Conservation (phyloP, 1,284 basidiomycete species). For the Salmacisia buchloeana region DNA sequence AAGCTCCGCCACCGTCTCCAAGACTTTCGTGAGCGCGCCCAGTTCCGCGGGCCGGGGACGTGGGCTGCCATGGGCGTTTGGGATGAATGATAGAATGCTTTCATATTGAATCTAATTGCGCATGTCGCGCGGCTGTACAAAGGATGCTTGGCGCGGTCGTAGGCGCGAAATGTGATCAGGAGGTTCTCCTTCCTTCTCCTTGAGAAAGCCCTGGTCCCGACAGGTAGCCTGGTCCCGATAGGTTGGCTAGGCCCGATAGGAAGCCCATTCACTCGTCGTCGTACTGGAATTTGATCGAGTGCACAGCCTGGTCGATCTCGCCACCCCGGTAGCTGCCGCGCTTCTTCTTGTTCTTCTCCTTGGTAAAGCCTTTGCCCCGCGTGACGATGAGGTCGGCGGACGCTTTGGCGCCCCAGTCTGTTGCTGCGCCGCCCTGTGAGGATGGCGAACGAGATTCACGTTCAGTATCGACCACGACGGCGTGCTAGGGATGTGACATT, state of each 20-base stretch:
- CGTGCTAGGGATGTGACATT: not conserved
- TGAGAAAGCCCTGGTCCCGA: no score
- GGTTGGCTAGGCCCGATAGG: no score
- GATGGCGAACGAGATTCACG: constrained; percentile 12
- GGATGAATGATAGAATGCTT: no score
- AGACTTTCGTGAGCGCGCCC: not conserved
- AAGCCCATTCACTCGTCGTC: constrained; percentile 39
- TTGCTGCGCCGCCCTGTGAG: constrained; percentile 51
- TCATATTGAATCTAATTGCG: no score
- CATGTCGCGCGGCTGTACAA: no score
- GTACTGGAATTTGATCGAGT: constrained; percentile 49
- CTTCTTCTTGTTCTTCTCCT: constrained; percentile 99
- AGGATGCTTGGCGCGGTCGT: no score
- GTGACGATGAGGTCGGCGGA: constrained; percentile 84
- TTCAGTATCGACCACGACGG: constrained; percentile 12
- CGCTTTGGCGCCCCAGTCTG: constrained; percentile 84
- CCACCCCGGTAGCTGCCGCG: constrained; percentile 59
- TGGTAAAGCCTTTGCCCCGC: constrained; percentile 86
- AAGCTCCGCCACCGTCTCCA: not conserved
- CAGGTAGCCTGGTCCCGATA: no score
- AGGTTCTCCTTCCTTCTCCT: no score
- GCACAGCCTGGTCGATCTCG: constrained; percentile 41
- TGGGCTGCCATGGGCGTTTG: constrained; percentile 2
- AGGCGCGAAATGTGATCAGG: no score
- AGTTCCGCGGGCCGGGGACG: not conserved